phyloP scores from a whole-genome alignment of 805 yeast species.

The Pichia phayaonensis region DNA sequence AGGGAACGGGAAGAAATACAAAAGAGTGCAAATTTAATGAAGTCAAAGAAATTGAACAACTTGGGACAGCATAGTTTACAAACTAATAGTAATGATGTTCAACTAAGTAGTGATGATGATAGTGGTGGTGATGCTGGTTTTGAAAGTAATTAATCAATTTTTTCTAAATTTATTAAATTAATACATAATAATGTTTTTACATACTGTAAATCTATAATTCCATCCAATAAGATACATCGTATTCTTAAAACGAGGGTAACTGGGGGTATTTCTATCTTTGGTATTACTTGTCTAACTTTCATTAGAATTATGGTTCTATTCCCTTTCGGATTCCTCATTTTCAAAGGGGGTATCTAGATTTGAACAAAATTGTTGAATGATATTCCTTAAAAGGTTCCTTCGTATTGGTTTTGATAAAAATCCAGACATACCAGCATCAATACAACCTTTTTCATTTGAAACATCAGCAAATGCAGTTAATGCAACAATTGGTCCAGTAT shows the following conservation, averaged over 20 bases:
- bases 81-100: not conserved
- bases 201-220: not conserved
- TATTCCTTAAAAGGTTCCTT: slow-evolving; percentile 56
- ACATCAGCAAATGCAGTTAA: slow-evolving; percentile 94
- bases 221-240: not conserved
- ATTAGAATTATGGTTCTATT: not conserved
- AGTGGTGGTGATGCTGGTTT: not conserved
- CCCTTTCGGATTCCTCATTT: not conserved
- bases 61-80: not conserved
- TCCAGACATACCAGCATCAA: slow-evolving; percentile 88
- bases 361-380: slow-evolving; percentile 40
- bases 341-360: not conserved
- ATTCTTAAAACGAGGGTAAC: not conserved
- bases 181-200: no score
- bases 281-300: not conserved
- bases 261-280: not conserved
- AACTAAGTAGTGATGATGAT: slow-evolving; percentile 3
- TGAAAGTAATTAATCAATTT: not conserved
- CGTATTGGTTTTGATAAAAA: slow-evolving; percentile 85
- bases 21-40: not conserved
- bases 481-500: slow-evolving; percentile 76
- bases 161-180: not conserved
- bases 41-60: no score
- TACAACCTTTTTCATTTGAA: slow-evolving; percentile 77
- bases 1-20: slow-evolving; percentile 2